Base-by-base conservation (phyloP, 2,329 filamentous ascomycete species). In the Dothistroma septosporum region DNA sequence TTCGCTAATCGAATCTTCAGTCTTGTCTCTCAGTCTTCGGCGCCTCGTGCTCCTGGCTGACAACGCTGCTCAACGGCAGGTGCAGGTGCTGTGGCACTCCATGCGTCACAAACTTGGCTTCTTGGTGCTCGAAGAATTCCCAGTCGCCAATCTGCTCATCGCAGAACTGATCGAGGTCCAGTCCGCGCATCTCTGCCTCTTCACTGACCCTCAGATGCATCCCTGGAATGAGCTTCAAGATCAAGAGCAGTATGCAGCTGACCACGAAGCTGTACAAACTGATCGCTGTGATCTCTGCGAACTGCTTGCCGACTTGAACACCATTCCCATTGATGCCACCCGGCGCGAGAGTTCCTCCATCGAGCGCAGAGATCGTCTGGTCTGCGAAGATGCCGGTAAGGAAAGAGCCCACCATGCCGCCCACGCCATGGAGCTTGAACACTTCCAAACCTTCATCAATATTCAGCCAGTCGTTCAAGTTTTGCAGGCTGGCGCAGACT, bases 361-460 rank as follows among this genome's bases (percentile, higher is more conserved):
- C 83, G 46, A 85, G 77, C 16, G 74, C 72, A 11, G 77, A 77
- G 58, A 81, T 76, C 57, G 75, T 72, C 67, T 79, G 74, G 33
- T 77, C 76, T 37, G 82, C 83, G 64, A 86, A 85, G 66, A 85
- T 79, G 7, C 82, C 83, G 1, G 83, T 85, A 52, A 85, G 69
- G 72, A 85, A 83, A 31, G 81, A 80, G 9, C 83, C 83, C 44
- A 81, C 74, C 74, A 84, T 83, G 22, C 83, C 83, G 46, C 83
- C 83, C 24, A 84, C 76, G 16, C 80, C 82, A 69, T 85, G 83
- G 12, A 84, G 78, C 68, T 83, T 84, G 76, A 85, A 85, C 47
- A 85, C 82, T 62, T 85, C 82, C 69, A 85, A 80, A 11, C 82
- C 81, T 63, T 85, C 83, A 64, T 85, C 83, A 61, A 85, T 82